Evolutionary conservation across 257 asterid species (phyloP), one percentile per base, ranked within the genome.

Genomic region (Rehmannia glutinosa): DNA sequence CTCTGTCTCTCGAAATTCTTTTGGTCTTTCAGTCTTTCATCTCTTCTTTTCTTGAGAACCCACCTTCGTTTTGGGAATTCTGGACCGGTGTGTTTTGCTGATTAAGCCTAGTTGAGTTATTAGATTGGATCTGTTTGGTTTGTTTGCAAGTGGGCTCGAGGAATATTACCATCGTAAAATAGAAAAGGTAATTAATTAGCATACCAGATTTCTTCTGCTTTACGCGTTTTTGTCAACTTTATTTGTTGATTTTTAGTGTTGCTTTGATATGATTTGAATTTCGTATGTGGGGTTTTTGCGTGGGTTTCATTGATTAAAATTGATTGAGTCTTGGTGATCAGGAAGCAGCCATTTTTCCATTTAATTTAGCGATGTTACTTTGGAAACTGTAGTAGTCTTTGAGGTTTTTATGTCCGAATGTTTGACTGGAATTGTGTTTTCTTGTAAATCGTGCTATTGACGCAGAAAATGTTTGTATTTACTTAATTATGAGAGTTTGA

Each of bases 61-160:
- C 68, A 46, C 43, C 17, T 49, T 69, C 51, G 28, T 32, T 58
- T 58, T 52, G 35, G 61, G 68, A 47, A 80, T 56, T 74, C 83
- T 79, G 70, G 74, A 68, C 57, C 2, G 67, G 36, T 20, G 3
- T 81, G 47, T 13, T 30, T 55, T 42, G 72, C 74, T 72, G 70
- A 45, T 72, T 64, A 8, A 70, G 65, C 56, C 69, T 55, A 63
- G 71, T 78, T 77, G 71, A 55, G 73, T 77, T 54, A 43, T 73
- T 64, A 27, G 82, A 69, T 76, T 84, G 80, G 86, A 80, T 85
- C 91, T 75, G 77, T 66, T 62, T 54, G 83, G 55, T 51, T 41
- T 39, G 35, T 49, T 17, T 68, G 71, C 62, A 68, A 55, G 62
- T 61, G 64, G 78, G 76, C 49, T 51, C 49, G 65, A 67, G 66